Conservation (phyloP, 768 basidiomycete species). For the Tricholoma bakamatsutake region DNA sequence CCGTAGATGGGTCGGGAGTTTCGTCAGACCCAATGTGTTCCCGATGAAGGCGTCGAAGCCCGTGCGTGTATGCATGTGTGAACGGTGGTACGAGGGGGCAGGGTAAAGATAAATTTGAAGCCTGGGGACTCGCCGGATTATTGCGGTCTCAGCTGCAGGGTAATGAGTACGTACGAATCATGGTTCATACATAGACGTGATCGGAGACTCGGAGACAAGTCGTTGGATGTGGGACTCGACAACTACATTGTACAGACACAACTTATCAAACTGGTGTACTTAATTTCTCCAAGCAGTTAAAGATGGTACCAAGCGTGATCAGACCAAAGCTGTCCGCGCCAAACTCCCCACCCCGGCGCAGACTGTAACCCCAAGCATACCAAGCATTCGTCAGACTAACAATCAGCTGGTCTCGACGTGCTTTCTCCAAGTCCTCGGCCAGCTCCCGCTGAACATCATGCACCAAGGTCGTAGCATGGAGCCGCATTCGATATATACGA, state of each 20-base stretch:
- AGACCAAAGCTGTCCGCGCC: conserved; percentile 65
- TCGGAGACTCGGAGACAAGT: too few species aligned
- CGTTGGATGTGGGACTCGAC: too few species aligned
- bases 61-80: not conserved
- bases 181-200: too few species aligned
- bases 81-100: not conserved
- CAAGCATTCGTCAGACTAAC: conserved; percentile 49
- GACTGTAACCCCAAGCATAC: conserved; percentile 59
- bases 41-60: conserved; percentile 6
- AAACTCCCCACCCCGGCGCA: conserved; percentile 33
- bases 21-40: conserved; percentile 39
- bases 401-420: conserved; percentile 24
- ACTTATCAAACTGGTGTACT: not conserved
- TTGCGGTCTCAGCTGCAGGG: too few species aligned
- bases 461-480: conserved; percentile 49
- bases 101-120: not conserved
- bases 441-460: conserved; percentile 40
- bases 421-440: conserved; percentile 21
- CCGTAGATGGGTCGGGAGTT: conserved; percentile 50
- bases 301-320: conserved; percentile 51
- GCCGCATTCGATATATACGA: conserved; percentile 56
- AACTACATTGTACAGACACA: too few species aligned
- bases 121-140: too few species aligned
- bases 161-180: too few species aligned
- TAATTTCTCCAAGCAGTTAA: conserved; percentile 47